Evolutionary conservation across 345 rosid genomes (phyloP).

Genomic region (Corchorus capsularis): DNA sequence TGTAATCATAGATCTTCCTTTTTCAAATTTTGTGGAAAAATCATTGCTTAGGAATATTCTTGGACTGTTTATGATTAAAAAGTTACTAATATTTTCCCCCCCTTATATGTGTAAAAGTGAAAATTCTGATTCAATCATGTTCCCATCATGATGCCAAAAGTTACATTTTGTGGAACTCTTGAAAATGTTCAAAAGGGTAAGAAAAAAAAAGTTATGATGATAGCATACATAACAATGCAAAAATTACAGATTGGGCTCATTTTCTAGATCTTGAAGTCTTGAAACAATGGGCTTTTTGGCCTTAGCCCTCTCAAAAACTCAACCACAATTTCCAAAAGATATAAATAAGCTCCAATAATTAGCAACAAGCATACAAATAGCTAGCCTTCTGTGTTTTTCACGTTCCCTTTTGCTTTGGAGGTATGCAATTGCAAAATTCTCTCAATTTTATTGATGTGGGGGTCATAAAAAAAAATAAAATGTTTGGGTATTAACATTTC

Average conservation of each 20-base stretch:
- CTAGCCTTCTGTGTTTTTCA: neutral
- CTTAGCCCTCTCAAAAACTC: neutral
- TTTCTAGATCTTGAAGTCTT: neutral
- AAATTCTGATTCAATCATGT: neutral
- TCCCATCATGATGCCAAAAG: neutral
- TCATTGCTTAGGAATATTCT: conserved; percentile 16
- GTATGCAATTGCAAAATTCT: neutral
- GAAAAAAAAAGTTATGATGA: neutral
- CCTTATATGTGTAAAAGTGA: neutral
- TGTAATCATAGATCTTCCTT: conserved; percentile 15
- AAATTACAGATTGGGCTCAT: neutral
- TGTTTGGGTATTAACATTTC: neutral
- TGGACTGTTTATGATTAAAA: conserved; percentile 18
- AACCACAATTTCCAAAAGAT: neutral
- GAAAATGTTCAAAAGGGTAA: neutral
- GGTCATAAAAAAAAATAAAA: neutral
- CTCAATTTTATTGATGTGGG: neutral
- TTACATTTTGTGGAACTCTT: neutral
- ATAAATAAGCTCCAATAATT: neutral
- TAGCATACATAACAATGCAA: neutral
- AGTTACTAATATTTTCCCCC: neutral
- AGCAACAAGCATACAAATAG: conserved; percentile 3
- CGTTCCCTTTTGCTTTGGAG: neutral
- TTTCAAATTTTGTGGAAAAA: neutral
- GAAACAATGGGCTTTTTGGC: neutral